Percentiles rank a stretch among this genome's conserved stretches.
Evolutionary conservation across 2,329 filamentous ascomycete species (phyloP).

Genomic region (Coleophoma eucalyptorum): DNA sequence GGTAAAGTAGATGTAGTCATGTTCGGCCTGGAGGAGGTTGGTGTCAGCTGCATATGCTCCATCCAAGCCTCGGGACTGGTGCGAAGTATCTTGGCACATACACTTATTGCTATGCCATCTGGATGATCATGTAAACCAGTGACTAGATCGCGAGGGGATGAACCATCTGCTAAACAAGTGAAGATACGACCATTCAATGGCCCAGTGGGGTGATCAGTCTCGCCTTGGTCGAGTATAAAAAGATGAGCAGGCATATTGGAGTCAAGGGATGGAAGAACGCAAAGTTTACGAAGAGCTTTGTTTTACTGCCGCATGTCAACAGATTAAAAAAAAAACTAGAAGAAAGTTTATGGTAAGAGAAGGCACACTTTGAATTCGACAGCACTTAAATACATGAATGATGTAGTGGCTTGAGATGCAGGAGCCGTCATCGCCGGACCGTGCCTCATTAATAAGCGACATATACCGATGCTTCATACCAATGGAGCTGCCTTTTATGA

Average conservation of each 20-base stretch:
- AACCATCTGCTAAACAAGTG: background rate
- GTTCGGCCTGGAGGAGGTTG: background rate
- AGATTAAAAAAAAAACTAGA: too few species aligned
- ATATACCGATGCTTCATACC: too few species aligned
- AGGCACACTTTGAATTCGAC: too few species aligned
- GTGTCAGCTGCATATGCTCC: background rate
- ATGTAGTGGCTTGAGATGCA: too few species aligned
- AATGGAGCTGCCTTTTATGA: too few species aligned
- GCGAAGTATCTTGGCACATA: background rate
- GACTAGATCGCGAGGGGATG: background rate
- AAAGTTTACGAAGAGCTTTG: too few species aligned
- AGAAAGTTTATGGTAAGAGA: too few species aligned
- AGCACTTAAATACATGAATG: too few species aligned
- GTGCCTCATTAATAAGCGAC: too few species aligned
- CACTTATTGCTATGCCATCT: background rate
- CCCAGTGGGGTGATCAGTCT: background rate
- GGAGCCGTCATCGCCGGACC: too few species aligned
- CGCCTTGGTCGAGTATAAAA: background rate
- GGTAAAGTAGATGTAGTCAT: conserved; percentile 39
- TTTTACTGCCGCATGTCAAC: too few species aligned
- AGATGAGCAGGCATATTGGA: background rate
- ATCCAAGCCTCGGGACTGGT: background rate
- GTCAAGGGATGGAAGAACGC: too few species aligned
- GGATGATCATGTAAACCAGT: background rate
- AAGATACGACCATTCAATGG: background rate